Base-by-base conservation (phyloP, 2,329 filamentous ascomycete species). In the Scleromitrula shiraiana region DNA sequence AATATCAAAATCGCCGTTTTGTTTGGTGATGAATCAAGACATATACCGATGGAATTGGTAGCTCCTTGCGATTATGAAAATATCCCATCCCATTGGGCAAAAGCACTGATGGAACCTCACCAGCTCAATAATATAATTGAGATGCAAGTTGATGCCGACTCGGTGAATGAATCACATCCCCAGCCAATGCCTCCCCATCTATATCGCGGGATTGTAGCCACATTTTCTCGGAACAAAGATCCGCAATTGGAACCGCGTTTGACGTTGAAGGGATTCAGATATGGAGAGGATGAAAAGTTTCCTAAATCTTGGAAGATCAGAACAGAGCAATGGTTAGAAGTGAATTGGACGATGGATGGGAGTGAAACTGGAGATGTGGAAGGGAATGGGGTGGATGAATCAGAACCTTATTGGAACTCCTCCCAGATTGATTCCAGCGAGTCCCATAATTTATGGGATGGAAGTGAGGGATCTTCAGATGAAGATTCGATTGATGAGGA, bases 331-430 rank as follows among this genome's bases (percentile, higher is more conserved):
- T 46, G 43, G 43, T 24, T 46, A 19, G 10, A 46, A 7, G 43
- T 46, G n/a, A 33, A 46, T 9, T 46, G 43, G 43, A 19, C 26
- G n/a, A n/a, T n/a, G n/a, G n/a, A n/a, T n/a, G n/a, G n/a, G n/a
- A n/a, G n/a, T n/a, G n/a, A n/a, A n/a, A n/a, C n/a, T n/a, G n/a
- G n/a, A n/a, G n/a, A n/a, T n/a, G n/a, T n/a, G n/a, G n/a, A n/a
- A 9, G 7, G 23, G 3, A 24, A 46, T 38, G 43, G 29, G 8
- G 14, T 46, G 23, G 43, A 40, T 46, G 43, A 46, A 39, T 46
- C 43, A 4, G 43, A 46, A 30, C 35, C 43, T 3, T 40, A 39
- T 10, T 46, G 43, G 43, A 46, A 46, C 29, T 46, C 42, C 12
- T 46, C 43, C 2, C 32, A 46, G 2, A 23, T 30, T 5, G 43